A percentile compares a stretch with the other conserved stretches of the same genome.
These are phyloP conservation scores for Fraxinus americana DNA, from an alignment of 257 asterid genomes.

Conservation along the genomic window DNA sequence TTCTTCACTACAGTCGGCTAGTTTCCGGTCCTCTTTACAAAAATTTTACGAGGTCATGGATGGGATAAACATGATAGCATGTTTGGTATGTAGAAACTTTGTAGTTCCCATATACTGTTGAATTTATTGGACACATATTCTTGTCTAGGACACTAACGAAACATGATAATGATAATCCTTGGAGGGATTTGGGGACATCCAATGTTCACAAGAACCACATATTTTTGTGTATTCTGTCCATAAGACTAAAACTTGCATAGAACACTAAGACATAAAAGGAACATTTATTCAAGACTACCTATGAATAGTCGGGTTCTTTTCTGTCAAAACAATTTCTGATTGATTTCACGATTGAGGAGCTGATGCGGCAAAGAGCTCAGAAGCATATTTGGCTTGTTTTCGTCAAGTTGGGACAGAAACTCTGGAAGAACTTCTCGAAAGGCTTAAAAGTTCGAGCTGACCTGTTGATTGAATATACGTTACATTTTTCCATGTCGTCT, in stretches of 20 bases:
- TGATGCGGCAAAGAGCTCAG: background rate
- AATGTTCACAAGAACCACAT: background rate
- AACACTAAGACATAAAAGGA: background rate
- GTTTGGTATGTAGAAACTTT: too few relatives aligned
- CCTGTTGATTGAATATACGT: constrained; percentile 31
- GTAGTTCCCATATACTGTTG: too few relatives aligned
- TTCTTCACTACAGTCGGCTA: too few relatives aligned
- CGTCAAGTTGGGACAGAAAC: background rate
- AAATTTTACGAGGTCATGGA: too few relatives aligned
- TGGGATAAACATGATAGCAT: too few relatives aligned
- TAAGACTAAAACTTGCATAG: background rate
- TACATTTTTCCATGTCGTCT: constrained; percentile 24
- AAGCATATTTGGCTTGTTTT: background rate
- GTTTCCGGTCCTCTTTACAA: too few relatives aligned
- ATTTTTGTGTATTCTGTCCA: background rate
- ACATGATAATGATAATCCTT: too few relatives aligned
- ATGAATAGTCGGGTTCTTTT: background rate
- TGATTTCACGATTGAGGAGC: background rate
- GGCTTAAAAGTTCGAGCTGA: constrained; percentile 5
- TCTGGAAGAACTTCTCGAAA: constrained; percentile 17
- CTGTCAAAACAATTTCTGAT: background rate
- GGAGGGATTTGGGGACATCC: too few relatives aligned
- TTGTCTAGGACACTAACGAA: too few relatives aligned
- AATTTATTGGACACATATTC: too few relatives aligned
- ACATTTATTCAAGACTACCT: background rate